Evolutionary conservation across 2,329 filamentous ascomycete species (phyloP), one percentile per base, ranked within the genome.

Genomic region (Talaromyces sp.): DNA sequence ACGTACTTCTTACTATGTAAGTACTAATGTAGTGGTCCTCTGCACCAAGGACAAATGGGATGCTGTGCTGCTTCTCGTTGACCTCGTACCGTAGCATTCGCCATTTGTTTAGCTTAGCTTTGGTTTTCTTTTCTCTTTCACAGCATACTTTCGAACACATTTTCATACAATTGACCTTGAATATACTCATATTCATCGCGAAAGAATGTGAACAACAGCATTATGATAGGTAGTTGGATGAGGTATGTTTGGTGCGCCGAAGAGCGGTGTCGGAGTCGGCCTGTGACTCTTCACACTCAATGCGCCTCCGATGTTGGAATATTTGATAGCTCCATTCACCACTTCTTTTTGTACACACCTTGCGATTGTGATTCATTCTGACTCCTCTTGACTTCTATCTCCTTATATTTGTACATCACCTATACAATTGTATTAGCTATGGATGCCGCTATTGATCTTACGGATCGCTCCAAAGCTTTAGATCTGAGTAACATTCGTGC

Each of bases 401-500:
- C 22, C 5, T 56, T 10, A 22, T n/a, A 14, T 31, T 37, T 37
- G 45, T 47, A 9, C 14, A 22, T 14, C 41, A 39, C 27, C 22
- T 35, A 33, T 11, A 49, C 37, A 19, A 47, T n/a, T 24, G 16
- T 24, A 16, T 7, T 2, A 39, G 79, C 68, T 62, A 99, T 99
- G 95, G 95, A 99, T 77, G 85, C 91, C 19, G 87, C 92, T 57
- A 92, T 98, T 73, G 93, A 97, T 77, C 87, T 97, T 67, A 91
- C 89, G 45, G 91, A 98, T 79, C 87, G 89, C 74, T 87, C 87
- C 70, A 91, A 92, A 82, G 93, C 94, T 16, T 83, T 99, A 73
- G 93, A 98, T 76, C 86, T 99, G 58, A 85, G 88, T 68, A 92
- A 95, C 75, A 99, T 98, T 76, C 91, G 95, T 68, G 96, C 92